A percentile compares a stretch with the other conserved stretches of the same genome.
These are phyloP conservation scores for Hypoxylon sp. DNA, from an alignment of 2,329 filamentous ascomycete genomes.

Conservation along the genomic window DNA sequence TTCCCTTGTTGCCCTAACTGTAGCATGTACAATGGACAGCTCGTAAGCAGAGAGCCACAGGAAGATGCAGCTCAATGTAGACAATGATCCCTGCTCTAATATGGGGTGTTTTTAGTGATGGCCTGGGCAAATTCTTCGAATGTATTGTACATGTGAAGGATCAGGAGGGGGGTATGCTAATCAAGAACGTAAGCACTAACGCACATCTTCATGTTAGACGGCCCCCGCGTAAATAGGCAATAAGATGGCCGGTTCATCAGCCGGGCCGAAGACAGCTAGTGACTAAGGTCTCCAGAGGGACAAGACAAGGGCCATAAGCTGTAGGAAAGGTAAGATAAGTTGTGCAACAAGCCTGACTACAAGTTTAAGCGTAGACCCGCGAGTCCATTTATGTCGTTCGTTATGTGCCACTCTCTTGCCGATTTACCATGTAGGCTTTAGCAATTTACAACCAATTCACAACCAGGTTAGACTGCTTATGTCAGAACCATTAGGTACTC, in stretches of 20 bases:
- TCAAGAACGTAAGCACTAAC: constrained; percentile 43
- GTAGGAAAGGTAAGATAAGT: constrained; percentile 14
- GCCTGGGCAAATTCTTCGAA: constrained; percentile 24
- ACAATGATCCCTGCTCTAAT: constrained; percentile 25
- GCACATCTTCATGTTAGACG: constrained; percentile 33
- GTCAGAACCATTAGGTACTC: constrained; percentile 23
- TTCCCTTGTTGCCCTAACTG: constrained; percentile 22
- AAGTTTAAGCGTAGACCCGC: constrained; percentile 9
- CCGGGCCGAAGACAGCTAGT: constrained; percentile 25
- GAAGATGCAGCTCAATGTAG: constrained; percentile 29
- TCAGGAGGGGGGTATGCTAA: constrained; percentile 36
- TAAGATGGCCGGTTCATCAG: constrained; percentile 30
- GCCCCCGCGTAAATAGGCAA: constrained; percentile 40
- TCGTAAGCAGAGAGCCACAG: constrained; percentile 30
- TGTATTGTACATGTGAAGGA: constrained; percentile 31
- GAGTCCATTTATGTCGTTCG: constrained; percentile 4
- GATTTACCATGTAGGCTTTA: constrained; percentile 16
- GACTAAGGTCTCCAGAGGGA: constrained; percentile 4
- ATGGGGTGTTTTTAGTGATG: constrained; percentile 36
- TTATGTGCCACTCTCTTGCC: constrained; percentile 16
- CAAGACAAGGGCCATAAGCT: constrained; percentile 11
- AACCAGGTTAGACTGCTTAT: constrained; percentile 29
- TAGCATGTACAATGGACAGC: constrained; percentile 21
- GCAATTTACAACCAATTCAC: constrained; percentile 4
- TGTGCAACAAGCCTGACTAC: constrained; percentile 13